Percentiles rank a stretch among this genome's conserved stretches.
Conservation (phyloP, 2,329 filamentous ascomycete species). For the Talaromyces piceae region DNA sequence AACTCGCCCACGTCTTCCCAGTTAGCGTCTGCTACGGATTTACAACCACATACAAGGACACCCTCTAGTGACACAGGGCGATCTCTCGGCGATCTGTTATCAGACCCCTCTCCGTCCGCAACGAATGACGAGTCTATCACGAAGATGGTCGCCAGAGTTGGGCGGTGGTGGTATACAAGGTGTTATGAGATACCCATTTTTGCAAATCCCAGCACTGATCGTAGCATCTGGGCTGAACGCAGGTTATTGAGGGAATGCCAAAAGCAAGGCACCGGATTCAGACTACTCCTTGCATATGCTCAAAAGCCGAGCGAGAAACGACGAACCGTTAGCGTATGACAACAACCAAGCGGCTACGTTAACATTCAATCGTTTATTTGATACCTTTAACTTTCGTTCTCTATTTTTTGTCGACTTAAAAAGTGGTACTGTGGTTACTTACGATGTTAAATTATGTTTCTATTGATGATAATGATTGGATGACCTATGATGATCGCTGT, state of each 20-base stretch:
- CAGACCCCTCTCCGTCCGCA: constrained; percentile 59
- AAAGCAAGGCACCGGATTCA: constrained; percentile 76
- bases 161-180: constrained; percentile 90
- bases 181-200: constrained; percentile 73
- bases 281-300: constrained; percentile 84
- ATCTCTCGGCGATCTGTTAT: constrained; percentile 63
- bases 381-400: too few relatives aligned
- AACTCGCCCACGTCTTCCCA: constrained; percentile 16
- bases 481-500: constrained; percentile 9
- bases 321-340: constrained; percentile 38
- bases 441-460: neutral
- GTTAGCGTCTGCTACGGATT: constrained; percentile 15
- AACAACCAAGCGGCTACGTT: neutral
- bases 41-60: constrained; percentile 17
- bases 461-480: constrained; percentile 5
- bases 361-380: neutral
- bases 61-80: constrained; percentile 33
- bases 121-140: constrained; percentile 77
- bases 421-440: neutral
- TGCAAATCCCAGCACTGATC: constrained; percentile 41
- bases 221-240: constrained; percentile 72
- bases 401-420: neutral
- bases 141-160: constrained; percentile 84
- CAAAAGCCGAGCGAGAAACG: constrained; percentile 59
- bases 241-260: constrained; percentile 76